These are phyloP conservation scores for Russula olivacea DNA, from an alignment of 768 basidiomycete genomes.

Conservation along the genomic window DNA sequence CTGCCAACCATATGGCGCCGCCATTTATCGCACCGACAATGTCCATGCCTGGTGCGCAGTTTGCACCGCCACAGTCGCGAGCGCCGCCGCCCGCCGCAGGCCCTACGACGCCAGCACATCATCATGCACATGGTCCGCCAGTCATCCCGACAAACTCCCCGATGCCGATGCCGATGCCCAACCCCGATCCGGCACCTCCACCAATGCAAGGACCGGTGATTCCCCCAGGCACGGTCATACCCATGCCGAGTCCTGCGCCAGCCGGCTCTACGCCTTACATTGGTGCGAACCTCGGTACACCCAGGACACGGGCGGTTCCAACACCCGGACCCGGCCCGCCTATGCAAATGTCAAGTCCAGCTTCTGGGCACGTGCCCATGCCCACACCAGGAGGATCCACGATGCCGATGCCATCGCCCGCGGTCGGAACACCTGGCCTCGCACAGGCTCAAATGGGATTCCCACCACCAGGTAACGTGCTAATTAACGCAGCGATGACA, in stretches of 20 bases:
- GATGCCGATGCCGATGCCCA: constrained; percentile 17
- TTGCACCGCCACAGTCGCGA: neutral
- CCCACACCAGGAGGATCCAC: neutral
- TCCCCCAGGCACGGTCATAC: neutral
- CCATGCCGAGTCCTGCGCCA: constrained; percentile 9
- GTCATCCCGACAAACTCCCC: neutral
- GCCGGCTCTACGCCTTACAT: constrained; percentile 20
- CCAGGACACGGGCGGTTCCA: neutral
- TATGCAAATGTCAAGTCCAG: constrained; percentile 2
- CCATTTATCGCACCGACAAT: neutral
- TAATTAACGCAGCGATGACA: neutral
- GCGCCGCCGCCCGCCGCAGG: neutral
- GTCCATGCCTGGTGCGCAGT: constrained; percentile 12
- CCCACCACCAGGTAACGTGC: neutral
- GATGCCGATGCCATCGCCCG: constrained; percentile 14
- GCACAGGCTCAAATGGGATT: neutral
- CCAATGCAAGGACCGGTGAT: constrained; percentile 6
- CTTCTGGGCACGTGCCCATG: neutral
- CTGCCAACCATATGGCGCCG: neutral
- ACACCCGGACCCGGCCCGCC: neutral
- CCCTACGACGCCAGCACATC: neutral
- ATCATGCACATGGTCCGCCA: neutral
- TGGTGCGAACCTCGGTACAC: neutral
- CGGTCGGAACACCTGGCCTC: neutral
- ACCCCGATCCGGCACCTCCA: neutral